These are phyloP conservation scores for Vitis riparia DNA, from an alignment of 164 flowering plant genomes.

Conservation along the genomic window DNA sequence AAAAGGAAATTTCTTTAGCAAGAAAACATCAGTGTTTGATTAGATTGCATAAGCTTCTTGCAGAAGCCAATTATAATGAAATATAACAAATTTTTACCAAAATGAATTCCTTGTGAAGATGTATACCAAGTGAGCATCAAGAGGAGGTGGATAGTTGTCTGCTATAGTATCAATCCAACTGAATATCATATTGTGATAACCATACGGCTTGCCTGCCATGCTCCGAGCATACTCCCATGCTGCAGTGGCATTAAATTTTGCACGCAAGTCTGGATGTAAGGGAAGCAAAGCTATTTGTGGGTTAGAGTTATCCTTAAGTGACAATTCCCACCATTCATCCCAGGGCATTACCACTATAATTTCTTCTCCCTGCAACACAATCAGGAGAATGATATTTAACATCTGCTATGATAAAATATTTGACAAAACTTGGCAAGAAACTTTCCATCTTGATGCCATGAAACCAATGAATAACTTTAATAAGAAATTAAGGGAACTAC, in stretches of 20 bases:
- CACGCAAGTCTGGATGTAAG: conserved; percentile 84
- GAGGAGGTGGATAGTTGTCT: conserved; percentile 97
- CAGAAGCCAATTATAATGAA: no score
- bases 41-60: no score
- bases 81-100: not conserved
- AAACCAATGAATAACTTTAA: not conserved
- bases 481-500: no score
- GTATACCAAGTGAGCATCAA: conserved; percentile 98
- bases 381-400: not conserved
- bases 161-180: conserved; percentile 97
- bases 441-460: not conserved
- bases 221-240: conserved; percentile 96
- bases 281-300: conserved; percentile 97
- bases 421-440: no score
- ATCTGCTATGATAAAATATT: not conserved
- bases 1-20: no score
- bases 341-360: conserved; percentile 88
- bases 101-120: not conserved
- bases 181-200: conserved; percentile 99
- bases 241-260: conserved; percentile 76
- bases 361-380: conserved; percentile 86
- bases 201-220: conserved; percentile 98
- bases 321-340: conserved; percentile 98
- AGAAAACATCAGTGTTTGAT: no score
- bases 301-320: conserved; percentile 79